Base-by-base conservation (phyloP, 768 basidiomycete genomes). In the Xerocomellus intermedius region DNA sequence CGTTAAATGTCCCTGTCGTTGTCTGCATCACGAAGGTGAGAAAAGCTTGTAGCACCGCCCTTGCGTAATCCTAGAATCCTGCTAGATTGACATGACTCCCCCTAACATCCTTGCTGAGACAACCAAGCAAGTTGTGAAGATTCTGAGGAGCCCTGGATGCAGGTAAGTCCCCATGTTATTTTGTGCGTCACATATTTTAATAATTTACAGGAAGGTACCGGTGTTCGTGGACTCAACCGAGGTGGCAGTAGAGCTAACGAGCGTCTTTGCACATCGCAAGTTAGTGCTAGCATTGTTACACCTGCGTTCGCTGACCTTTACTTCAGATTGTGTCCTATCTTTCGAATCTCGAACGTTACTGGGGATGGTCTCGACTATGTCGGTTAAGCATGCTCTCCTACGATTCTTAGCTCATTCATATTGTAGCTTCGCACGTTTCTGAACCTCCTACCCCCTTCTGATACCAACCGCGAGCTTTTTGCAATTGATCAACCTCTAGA, bases 21-120 rank as follows among this genome's bases (percentile, higher is more conserved):
- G 89, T 95, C 42, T 94, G 93, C 69, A 87, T 98, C 54, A 98
- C 96, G 4, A 98, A 98, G 82, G 92, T 89, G 56, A 43, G 69
- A 36, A 30, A 30, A 35, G 6, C 13, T 26, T 43, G 41, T 19
- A 22, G 16, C 36, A 53, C 39, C n/a, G 36, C 41, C 12, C 48
- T 43, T 21, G 13, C 16, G 53, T 53, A 51, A 45, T 42, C 38
- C 45, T 57, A n/a, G 57, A 36, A 7, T 48, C 33, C 21, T 24
- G 6, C 19, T 30, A 64, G 93, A 90, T 97, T 64, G 97, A 98
- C 69, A 98, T 97, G 96, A 98, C 96, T 0, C 97, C 97, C 6
- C 80, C 87, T 12, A 91, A 96, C 58, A 86, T 95, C 32, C 81
- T 94, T 45, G 85, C 83, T n/a, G 90, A 96, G 70, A 98, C 95